phyloP scores from a whole-genome alignment of 306 rosid species.

The Rosa persica region DNA sequence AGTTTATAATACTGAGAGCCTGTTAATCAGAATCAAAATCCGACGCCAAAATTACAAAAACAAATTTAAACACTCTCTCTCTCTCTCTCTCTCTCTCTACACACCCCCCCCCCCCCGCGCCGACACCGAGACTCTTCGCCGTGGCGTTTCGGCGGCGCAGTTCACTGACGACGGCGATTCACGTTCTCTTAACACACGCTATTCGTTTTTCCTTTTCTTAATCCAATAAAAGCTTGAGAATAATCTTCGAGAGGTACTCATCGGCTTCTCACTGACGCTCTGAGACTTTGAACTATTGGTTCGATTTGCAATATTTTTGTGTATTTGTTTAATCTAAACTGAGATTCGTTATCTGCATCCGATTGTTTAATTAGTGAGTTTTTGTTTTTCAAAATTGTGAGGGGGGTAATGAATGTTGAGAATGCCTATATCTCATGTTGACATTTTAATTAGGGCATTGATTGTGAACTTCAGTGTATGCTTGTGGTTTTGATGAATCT shows the following conservation, averaged over 20 bases:
- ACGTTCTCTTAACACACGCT: conserved; percentile 18
- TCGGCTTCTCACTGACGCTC: conserved; percentile 13
- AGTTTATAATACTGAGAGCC: not conserved
- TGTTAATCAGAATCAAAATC: not conserved
- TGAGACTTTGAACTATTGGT: not conserved
- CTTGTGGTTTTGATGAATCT: not conserved
- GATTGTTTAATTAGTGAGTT: not conserved
- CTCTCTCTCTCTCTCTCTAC: conserved; percentile 21
- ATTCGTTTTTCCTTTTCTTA: conserved; percentile 21
- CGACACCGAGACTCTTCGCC: conserved; percentile 56
- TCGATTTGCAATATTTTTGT: not conserved
- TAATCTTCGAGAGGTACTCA: conserved; percentile 23
- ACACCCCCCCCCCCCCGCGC: too few species aligned
- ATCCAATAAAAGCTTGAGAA: conserved; percentile 4
- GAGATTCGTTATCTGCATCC: not conserved
- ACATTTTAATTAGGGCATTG: not conserved
- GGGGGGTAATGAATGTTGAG: not conserved
- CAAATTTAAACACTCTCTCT: conserved; percentile 38
- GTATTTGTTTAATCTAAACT: not conserved
- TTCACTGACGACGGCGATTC: conserved; percentile 29
- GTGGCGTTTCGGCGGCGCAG: conserved; percentile 36
- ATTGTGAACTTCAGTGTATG: not conserved
- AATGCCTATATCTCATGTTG: not conserved
- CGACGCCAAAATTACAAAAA: conserved; percentile 11
- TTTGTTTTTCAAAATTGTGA: not conserved